Base-by-base conservation (phyloP, 225 moss, liverwort and hornwort species). In the Straminergon stramineum region DNA sequence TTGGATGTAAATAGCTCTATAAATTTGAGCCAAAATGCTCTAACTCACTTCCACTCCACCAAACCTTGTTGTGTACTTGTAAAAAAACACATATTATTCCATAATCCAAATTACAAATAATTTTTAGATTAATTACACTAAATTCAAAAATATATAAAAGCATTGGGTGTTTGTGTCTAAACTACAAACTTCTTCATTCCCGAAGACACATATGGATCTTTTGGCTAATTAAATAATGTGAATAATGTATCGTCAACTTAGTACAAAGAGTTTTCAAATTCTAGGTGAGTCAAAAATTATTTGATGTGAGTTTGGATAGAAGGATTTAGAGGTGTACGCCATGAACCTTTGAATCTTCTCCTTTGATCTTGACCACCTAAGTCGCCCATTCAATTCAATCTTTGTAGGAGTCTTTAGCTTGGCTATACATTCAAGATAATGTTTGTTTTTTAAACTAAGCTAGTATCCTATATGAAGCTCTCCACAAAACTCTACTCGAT, bases 11-110 rank as follows among this genome's bases (percentile, higher is more conserved):
- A n/a, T 4, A 71, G 24, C 26, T 13, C 24, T 24, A 41, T 39
- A 24, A 26, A 8, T n/a, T 71, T n/a, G 3, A n/a, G 2, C 3
- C 21, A 22, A n/a, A 69, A 21, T 69, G 0, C 5, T n/a, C 22
- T 69, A 69, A 22, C 1, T 4, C 13, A 69, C 12, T 69, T 0
- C 0, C 0, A 22, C 7, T 69, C 13, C 5, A 21, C 6, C 0
- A 4, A 69, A 69, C 24, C 4, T 8, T 71, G 8, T 24, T 41
- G 41, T 41, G 1, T 23, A 1, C 5, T 35, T 15, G 4, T 8
- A 15, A 41, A 71, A 3, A 71, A 71, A 6, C 8, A 71, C 8
- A 41, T 70, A 23, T 7, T n/a, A 22, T n/a, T 69, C 3, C 4
- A 13, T 12, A 69, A n/a, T 21, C 10, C 20, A 37, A 21, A 69